Evolutionary conservation across 2,329 filamentous ascomycete genomes (phyloP).

Genomic region (Cercospora canescens): DNA sequence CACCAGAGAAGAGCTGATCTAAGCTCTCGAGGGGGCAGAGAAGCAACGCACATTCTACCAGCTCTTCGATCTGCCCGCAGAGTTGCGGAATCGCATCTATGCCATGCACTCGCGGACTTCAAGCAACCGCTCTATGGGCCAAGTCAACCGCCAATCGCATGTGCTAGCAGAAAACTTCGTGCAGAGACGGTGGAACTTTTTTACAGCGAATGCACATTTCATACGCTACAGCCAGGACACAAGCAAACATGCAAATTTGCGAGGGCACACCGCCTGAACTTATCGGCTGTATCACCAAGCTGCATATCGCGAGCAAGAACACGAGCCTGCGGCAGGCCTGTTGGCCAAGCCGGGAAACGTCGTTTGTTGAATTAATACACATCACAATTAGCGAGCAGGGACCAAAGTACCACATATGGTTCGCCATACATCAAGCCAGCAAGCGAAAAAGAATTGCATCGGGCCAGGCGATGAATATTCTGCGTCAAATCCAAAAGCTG

Average conservation of each 20-base stretch:
- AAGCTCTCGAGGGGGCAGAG: not conserved
- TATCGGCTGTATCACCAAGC: not conserved
- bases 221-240: not conserved
- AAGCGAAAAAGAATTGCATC: not conserved
- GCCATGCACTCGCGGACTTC: constrained; percentile 15
- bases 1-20: not conserved
- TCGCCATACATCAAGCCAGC: not conserved
- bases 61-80: constrained; percentile 7
- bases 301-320: not conserved
- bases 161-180: constrained; percentile 5
- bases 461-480: not conserved
- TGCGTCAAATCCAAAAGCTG: not conserved
- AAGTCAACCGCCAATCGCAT: constrained; percentile 16
- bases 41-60: not conserved
- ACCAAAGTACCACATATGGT: not conserved
- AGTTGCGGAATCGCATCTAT: constrained; percentile 18
- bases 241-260: not conserved
- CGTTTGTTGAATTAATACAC: not conserved
- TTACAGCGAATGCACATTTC: constrained; percentile 14
- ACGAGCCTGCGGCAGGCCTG: not conserved
- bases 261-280: not conserved
- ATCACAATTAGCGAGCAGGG: not conserved
- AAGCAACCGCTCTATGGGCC: constrained; percentile 11
- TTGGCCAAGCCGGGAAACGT: no score
- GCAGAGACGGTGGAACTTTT: constrained; percentile 17